Conservation (phyloP, 2,329 filamentous ascomycete genomes). For the Aciculosporium take region DNA sequence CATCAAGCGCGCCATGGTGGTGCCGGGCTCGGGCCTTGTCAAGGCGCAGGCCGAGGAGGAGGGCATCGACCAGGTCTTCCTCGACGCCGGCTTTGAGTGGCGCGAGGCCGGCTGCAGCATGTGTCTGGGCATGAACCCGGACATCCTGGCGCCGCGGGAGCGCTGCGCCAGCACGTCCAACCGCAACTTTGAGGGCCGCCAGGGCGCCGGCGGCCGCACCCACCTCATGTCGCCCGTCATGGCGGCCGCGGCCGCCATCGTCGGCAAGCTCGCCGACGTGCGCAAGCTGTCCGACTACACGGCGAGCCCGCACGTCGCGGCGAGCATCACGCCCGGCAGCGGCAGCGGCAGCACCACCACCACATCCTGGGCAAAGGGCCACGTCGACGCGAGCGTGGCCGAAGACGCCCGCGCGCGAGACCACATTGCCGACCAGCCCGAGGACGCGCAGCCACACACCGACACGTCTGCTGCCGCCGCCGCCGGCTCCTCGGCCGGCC, state of each 20-base stretch:
- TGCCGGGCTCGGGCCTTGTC: slow-evolving; percentile 87
- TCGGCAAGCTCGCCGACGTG: slow-evolving; percentile 83
- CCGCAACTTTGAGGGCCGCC: slow-evolving; percentile 92
- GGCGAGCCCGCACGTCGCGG: slow-evolving; percentile 44
- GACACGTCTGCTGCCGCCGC: slow-evolving; percentile 35
- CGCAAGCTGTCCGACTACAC: slow-evolving; percentile 57
- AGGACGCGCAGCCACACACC: slow-evolving; percentile 50
- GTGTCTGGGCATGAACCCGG: slow-evolving; percentile 98
- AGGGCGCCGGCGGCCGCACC: slow-evolving; percentile 80
- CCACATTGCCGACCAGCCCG: slow-evolving; percentile 40
- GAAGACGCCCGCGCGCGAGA: slow-evolving; percentile 40
- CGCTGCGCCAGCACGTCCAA: slow-evolving; percentile 93
- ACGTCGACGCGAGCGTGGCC: slow-evolving; percentile 38
- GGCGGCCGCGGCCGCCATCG: slow-evolving; percentile 81
- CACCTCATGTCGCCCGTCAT: slow-evolving; percentile 96
- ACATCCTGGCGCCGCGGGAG: slow-evolving; percentile 84
- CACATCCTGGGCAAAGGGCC: slow-evolving; percentile 26
- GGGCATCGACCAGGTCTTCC: slow-evolving; percentile 85
- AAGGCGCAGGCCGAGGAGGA: slow-evolving; percentile 85
- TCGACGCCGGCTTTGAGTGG: slow-evolving; percentile 91
- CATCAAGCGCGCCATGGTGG: slow-evolving; percentile 88
- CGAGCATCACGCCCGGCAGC: slow-evolving; percentile 26
- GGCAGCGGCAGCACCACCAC: no score
- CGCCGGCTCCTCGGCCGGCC: slow-evolving; percentile 39
- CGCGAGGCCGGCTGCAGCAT: slow-evolving; percentile 96